phyloP scores from a whole-genome alignment of 768 basidiomycete species.

The Kwoniella sp. region DNA sequence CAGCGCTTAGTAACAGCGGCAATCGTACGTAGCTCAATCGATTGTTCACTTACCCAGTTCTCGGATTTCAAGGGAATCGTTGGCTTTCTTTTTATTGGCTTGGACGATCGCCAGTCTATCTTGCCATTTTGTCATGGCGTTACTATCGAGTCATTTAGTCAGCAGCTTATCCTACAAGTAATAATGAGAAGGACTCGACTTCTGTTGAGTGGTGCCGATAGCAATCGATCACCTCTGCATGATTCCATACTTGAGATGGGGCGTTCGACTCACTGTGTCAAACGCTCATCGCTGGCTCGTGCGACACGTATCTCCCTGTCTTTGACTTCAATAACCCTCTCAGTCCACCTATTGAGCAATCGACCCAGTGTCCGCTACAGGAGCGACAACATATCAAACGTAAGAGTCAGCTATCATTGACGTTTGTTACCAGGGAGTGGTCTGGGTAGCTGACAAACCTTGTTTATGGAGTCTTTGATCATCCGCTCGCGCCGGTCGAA shows the following conservation, averaged over 20 bases:
- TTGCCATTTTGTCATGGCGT: slow-evolving; percentile 28
- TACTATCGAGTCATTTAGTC: not conserved
- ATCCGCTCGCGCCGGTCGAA: slow-evolving; percentile 1
- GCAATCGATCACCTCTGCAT: too few relatives aligned
- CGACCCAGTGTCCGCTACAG: not conserved
- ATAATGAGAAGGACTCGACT: too few relatives aligned
- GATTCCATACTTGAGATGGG: too few relatives aligned
- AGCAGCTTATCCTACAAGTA: too few relatives aligned
- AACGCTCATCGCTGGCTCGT: slow-evolving; percentile 20
- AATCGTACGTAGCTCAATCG: too few relatives aligned
- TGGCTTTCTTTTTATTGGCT: slow-evolving; percentile 15
- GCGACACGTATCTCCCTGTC: slow-evolving; percentile 38
- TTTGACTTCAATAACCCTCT: slow-evolving; percentile 41
- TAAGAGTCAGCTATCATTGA: not conserved
- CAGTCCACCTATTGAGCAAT: slow-evolving; percentile 31
- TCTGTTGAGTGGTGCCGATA: not conserved
- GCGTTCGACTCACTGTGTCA: slow-evolving; percentile 14
- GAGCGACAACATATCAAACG: not conserved
- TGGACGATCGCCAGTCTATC: slow-evolving; percentile 6
- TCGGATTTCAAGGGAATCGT: slow-evolving; percentile 21
- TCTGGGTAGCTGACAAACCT: slow-evolving; percentile 7
- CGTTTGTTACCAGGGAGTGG: not conserved
- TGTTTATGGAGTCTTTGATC: not conserved
- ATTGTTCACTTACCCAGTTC: slow-evolving; percentile 10
- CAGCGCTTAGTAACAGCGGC: too few relatives aligned